These are phyloP conservation scores for Lithospermum erythrorhizon DNA, from an alignment of 257 asterid genomes.

Conservation along the genomic window DNA sequence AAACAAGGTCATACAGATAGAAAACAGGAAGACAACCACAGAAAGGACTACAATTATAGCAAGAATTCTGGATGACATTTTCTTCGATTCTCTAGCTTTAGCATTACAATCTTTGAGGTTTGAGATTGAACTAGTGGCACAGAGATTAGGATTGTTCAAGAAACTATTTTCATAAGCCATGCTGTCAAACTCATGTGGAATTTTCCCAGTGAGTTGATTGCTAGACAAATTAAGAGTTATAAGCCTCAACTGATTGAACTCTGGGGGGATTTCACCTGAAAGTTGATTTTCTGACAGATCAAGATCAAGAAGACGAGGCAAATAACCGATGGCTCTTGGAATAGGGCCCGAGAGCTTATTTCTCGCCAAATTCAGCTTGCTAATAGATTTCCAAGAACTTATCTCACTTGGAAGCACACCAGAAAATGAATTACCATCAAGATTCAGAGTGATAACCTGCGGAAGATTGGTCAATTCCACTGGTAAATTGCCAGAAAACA, in stretches of 20 bases:
- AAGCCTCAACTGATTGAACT: constrained; percentile 41
- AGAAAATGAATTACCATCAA: constrained; percentile 64
- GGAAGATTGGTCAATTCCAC: constrained; percentile 44
- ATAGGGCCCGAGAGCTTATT: constrained; percentile 55
- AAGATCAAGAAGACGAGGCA: constrained; percentile 53
- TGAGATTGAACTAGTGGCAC: constrained; percentile 30
- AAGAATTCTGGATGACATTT: constrained; percentile 29
- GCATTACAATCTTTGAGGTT: constrained; percentile 33
- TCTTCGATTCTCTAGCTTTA: constrained; percentile 16
- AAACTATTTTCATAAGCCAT: constrained; percentile 59
- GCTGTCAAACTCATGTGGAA: constrained; percentile 62
- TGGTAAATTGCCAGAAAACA: constrained; percentile 49
- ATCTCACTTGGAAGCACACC: constrained; percentile 54
- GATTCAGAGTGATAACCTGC: constrained; percentile 30
- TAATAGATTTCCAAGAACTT: constrained; percentile 59
- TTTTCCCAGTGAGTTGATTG: constrained; percentile 46
- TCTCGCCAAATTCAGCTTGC: constrained; percentile 37
- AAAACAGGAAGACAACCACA: constrained; percentile 18
- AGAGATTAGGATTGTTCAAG: constrained; percentile 48
- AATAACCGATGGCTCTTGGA: constrained; percentile 34
- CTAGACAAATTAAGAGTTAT: constrained; percentile 58
- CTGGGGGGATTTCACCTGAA: constrained; percentile 58
- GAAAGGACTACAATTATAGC: constrained; percentile 41
- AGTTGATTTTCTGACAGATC: constrained; percentile 56
- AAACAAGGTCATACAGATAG: constrained; percentile 20